phyloP scores from a whole-genome alignment of 1,284 basidiomycete genomes.

The Meripilus lineatus region DNA sequence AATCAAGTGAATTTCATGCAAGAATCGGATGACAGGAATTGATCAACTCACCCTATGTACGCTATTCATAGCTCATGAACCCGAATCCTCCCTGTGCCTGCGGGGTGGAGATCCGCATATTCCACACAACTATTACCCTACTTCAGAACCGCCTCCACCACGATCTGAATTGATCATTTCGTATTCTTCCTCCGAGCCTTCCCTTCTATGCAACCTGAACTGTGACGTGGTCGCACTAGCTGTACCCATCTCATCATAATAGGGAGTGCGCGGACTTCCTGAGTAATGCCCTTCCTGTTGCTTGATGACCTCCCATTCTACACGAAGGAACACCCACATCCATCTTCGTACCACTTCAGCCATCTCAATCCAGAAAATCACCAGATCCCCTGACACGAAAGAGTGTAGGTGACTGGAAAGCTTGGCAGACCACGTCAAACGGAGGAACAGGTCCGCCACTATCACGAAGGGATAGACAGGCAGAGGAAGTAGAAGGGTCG shows the following conservation, averaged over 20 bases:
- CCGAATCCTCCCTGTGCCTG: neutral
- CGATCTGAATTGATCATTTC: constrained; percentile 22
- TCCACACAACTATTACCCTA: neutral
- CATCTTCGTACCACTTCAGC: constrained; percentile 88
- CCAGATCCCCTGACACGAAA: constrained; percentile 74
- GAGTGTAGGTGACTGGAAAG: constrained; percentile 86
- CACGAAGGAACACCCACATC: constrained; percentile 95
- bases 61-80: too few species aligned
- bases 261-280: neutral
- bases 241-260: neutral
- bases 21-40: too few species aligned
- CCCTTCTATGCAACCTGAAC: too few species aligned
- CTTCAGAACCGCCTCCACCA: neutral
- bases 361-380: constrained; percentile 89
- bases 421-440: constrained; percentile 95
- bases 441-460: constrained; percentile 82
- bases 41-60: too few species aligned
- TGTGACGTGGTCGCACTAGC: neutral
- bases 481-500: constrained; percentile 71
- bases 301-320: constrained; percentile 92
- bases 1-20: too few species aligned
- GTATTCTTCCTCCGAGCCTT: constrained; percentile 17
- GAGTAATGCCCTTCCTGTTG: constrained; percentile 17
- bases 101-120: neutral
- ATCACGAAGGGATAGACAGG: constrained; percentile 85